Conservation (phyloP, 257 asterid genomes). For the Marsdenia floribunda region DNA sequence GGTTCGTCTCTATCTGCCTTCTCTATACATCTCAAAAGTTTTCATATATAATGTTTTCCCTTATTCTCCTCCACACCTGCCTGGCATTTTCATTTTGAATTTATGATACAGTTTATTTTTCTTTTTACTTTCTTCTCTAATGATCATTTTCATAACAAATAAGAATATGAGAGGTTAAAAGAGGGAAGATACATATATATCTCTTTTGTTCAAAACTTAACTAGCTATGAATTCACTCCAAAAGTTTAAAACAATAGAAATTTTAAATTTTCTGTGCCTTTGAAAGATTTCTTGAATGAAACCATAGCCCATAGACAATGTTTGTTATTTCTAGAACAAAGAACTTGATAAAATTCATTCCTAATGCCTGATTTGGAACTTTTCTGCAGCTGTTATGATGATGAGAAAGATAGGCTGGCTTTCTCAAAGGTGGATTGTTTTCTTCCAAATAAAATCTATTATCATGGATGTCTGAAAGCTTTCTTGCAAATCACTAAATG, state of each 20-base stretch:
- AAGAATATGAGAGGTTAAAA: neutral
- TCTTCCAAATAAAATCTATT: conserved; percentile 74
- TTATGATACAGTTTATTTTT: neutral
- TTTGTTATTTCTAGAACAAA: too few species aligned
- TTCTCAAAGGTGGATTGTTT: conserved; percentile 81
- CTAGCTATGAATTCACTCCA: neutral
- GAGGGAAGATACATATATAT: too few species aligned
- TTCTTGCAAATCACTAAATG: conserved; percentile 94
- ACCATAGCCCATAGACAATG: neutral
- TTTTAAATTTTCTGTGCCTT: neutral
- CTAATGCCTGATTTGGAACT: neutral
- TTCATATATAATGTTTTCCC: neutral
- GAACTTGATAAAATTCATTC: neutral
- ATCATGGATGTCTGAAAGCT: conserved; percentile 88
- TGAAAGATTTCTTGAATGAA: neutral
- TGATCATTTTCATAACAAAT: neutral
- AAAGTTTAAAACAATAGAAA: neutral
- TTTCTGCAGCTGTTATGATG: conserved; percentile 68
- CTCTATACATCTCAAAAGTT: neutral
- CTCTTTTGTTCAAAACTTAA: neutral
- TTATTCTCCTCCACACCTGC: neutral
- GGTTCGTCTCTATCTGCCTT: conserved; percentile 36
- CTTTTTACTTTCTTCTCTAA: neutral
- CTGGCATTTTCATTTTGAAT: neutral
- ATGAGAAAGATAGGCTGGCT: conserved; percentile 81